phyloP scores from a whole-genome alignment of 768 basidiomycete genomes.

The Leccinum variicolor region DNA sequence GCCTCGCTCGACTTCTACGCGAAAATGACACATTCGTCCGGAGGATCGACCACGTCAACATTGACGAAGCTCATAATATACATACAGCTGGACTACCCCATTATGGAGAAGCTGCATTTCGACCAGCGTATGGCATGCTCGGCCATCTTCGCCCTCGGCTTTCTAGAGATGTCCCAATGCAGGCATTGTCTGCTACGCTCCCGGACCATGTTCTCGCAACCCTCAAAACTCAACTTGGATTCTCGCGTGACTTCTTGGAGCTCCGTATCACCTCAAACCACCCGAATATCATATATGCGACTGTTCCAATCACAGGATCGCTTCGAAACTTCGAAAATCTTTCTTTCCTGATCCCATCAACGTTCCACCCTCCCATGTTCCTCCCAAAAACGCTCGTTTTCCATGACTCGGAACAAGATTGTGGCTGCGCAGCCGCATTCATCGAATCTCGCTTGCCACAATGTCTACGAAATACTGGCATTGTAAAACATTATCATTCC shows the following conservation, averaged over 20 bases:
- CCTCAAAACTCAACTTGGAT: neutral
- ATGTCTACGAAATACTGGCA: too few relatives aligned
- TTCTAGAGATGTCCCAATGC: neutral
- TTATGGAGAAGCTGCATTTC: slow-evolving; percentile 1
- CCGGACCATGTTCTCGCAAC: neutral
- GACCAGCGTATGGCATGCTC: neutral
- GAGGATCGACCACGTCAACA: neutral
- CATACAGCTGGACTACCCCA: neutral
- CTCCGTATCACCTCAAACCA: too few relatives aligned
- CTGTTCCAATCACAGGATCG: neutral
- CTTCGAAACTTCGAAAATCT: neutral
- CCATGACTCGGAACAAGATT: neutral
- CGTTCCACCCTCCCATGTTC: neutral
- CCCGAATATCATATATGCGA: too few relatives aligned
- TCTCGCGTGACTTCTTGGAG: too few relatives aligned
- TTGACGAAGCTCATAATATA: slow-evolving; percentile 8
- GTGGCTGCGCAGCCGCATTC: too few relatives aligned
- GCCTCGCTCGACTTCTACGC: too few relatives aligned
- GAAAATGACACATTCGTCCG: too few relatives aligned
- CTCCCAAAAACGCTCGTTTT: neutral
- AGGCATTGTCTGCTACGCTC: slow-evolving; percentile 2
- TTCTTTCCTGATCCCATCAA: neutral
- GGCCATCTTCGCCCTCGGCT: neutral
- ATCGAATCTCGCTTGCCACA: too few relatives aligned
- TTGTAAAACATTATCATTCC: too few relatives aligned